phyloP scores from a whole-genome alignment of 345 rosid genomes.

The Alliaria petiolata region DNA sequence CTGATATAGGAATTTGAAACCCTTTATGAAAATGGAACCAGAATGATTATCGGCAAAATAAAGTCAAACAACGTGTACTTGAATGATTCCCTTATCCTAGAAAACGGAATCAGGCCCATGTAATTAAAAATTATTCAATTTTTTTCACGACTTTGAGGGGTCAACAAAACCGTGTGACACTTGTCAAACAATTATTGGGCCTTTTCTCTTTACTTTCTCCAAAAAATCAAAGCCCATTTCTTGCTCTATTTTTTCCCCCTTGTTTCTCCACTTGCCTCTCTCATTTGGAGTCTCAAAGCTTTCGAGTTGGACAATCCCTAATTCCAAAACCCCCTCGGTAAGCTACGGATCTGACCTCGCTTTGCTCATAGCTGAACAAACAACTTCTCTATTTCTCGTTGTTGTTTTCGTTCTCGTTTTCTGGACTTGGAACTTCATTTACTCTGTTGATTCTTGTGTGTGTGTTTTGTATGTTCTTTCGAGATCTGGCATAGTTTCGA shows the following conservation, averaged over 20 bases:
- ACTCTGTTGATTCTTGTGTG: background rate
- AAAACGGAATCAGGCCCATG: background rate
- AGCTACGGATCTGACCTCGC: constrained; percentile 18
- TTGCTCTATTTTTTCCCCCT: background rate
- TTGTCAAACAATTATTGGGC: constrained; percentile 12
- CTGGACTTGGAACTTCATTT: background rate
- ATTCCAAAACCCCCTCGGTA: constrained; percentile 24
- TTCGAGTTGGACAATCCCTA: constrained; percentile 19
- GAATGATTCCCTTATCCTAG: background rate
- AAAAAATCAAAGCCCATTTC: constrained; percentile 16
- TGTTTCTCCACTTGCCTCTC: constrained; percentile 2
- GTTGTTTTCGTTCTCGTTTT: background rate
- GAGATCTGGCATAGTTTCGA: constrained; percentile 11
- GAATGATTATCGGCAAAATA: background rate
- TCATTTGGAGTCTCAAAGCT: background rate
- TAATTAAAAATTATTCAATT: background rate
- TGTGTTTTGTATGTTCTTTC: background rate
- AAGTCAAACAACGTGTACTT: constrained; percentile 9
- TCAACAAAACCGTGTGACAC: constrained; percentile 23
- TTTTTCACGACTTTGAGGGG: constrained; percentile 3
- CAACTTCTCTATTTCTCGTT: background rate
- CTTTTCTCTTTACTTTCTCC: background rate
- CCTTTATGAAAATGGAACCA: background rate
- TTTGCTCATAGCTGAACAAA: background rate
- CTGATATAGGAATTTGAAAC: background rate